Conservation (phyloP, 169 alveolate genomes). For the Plasmodium sp. region DNA sequence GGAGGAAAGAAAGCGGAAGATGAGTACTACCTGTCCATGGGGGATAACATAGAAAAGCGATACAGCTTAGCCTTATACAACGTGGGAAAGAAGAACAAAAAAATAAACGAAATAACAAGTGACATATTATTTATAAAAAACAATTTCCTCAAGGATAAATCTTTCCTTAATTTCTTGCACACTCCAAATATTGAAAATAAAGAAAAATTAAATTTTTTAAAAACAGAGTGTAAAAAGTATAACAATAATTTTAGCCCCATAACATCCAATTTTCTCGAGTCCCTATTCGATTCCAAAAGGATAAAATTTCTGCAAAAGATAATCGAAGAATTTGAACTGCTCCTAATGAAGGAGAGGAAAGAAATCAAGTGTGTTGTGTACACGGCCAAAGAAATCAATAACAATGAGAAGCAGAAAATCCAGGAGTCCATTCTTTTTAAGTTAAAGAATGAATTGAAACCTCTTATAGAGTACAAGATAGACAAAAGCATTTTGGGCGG, state of each 20-base stretch:
- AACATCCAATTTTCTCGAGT: conserved; percentile 50
- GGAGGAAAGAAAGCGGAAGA: conserved; percentile 32
- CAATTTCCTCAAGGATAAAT: conserved; percentile 24
- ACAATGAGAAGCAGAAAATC: conserved; percentile 34
- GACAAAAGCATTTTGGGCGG: conserved; percentile 64
- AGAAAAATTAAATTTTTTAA: conserved; percentile 50
- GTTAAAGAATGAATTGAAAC: conserved; percentile 53
- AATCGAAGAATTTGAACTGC: conserved; percentile 63
- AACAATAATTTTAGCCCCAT: conserved; percentile 41
- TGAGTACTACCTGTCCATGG: conserved; percentile 61
- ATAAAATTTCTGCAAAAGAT: conserved; percentile 35
- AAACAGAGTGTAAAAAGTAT: conserved; percentile 56
- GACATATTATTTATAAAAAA: conserved; percentile 63
- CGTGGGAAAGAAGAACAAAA: conserved; percentile 46
- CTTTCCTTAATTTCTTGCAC: conserved; percentile 34
- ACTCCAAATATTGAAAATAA: conserved; percentile 59
- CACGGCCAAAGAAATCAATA: conserved; percentile 61
- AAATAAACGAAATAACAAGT: conserved; percentile 56
- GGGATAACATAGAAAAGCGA: conserved; percentile 71
- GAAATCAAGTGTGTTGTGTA: conserved; percentile 69
- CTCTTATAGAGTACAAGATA: conserved; percentile 38
- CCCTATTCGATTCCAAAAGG: conserved; percentile 69
- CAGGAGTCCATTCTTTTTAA: conserved; percentile 26
- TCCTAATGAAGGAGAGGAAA: conserved; percentile 52
- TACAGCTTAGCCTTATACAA: conserved; percentile 72